phyloP scores from a whole-genome alignment of 495 filamentous ascomycete genomes.

The Podospora bellae-mahoneyi region DNA sequence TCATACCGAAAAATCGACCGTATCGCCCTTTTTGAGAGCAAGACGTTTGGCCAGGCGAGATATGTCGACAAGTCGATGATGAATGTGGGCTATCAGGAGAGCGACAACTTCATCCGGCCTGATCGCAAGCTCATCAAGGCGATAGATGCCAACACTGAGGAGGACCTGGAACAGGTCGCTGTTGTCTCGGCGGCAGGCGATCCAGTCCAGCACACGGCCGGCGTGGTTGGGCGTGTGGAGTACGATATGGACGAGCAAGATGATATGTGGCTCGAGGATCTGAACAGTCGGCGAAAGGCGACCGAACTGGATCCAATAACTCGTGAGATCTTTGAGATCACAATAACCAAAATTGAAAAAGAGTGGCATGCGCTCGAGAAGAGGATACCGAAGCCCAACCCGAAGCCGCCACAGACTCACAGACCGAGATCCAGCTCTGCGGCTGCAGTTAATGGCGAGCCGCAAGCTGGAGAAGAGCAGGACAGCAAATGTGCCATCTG shows the following conservation, averaged over 20 bases:
- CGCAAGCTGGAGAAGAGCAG: constrained; percentile 84
- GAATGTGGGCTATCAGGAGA: constrained; percentile 91
- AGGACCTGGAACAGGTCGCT: constrained; percentile 69
- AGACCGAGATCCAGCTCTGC: constrained; percentile 86
- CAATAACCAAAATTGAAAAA: constrained; percentile 98
- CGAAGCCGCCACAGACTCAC: constrained; percentile 90
- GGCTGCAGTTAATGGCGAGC: constrained; percentile 87
- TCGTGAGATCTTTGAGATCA: constrained; percentile 91
- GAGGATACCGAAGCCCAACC: constrained; percentile 91
- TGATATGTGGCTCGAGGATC: constrained; percentile 86
- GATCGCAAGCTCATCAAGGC: constrained; percentile 72
- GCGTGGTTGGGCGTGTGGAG: constrained; percentile 72
- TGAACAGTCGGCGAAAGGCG: constrained; percentile 70
- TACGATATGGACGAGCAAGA: constrained; percentile 99
- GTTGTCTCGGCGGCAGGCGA: constrained; percentile 60
- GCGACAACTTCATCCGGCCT: constrained; percentile 77
- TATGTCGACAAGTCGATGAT: constrained; percentile 89
- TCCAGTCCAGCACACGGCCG: constrained; percentile 34
- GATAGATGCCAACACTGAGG: constrained; percentile 72
- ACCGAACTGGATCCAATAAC: constrained; percentile 77
- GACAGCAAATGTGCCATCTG: constrained; percentile 98
- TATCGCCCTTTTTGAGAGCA: constrained; percentile 54
- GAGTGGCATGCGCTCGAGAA: constrained; percentile 97
- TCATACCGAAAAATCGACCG: constrained; percentile 56
- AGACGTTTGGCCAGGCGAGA: constrained; percentile 51